These are phyloP conservation scores for Panicum miliaceum DNA, from an alignment of 176 grass and related monocot genomes.

Conservation along the genomic window DNA sequence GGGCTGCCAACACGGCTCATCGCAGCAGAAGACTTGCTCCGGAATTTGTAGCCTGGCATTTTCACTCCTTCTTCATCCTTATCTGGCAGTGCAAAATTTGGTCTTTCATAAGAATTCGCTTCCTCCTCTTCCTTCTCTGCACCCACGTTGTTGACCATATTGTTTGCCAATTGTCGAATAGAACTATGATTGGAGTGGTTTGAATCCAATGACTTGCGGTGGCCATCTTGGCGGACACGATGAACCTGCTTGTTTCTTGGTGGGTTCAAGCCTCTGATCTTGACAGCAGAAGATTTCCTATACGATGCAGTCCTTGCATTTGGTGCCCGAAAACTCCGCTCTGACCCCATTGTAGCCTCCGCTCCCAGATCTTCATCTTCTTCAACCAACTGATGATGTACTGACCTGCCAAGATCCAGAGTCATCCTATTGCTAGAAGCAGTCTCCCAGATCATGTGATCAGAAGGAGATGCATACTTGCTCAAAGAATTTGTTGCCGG, in stretches of 20 bases:
- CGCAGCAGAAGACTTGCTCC: constrained; percentile 60
- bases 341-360: constrained; percentile 58
- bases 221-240: constrained; percentile 57
- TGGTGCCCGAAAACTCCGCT: constrained; percentile 58
- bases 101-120: constrained; percentile 62
- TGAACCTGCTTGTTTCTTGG: constrained; percentile 71
- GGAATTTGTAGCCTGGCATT: constrained; percentile 53
- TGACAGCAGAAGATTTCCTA: constrained; percentile 66
- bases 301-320: constrained; percentile 60
- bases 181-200: constrained; percentile 59
- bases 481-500: constrained; percentile 82
- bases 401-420: constrained; percentile 52
- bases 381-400: constrained; percentile 59
- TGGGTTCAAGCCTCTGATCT: constrained; percentile 79
- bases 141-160: constrained; percentile 53
- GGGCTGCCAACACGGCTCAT: constrained; percentile 76
- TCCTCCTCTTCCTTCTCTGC: constrained; percentile 75
- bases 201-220: constrained; percentile 63
- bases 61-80: constrained; percentile 52
- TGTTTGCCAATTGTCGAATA: constrained; percentile 50
- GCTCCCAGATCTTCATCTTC: constrained; percentile 59
- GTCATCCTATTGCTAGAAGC: constrained; percentile 65
- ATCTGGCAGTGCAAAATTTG: constrained; percentile 38
- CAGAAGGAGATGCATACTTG: constrained; percentile 67
- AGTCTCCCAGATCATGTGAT: constrained; percentile 73